Conservation (phyloP, 2,329 filamentous ascomycete genomes). For the Bipolaris victoriae region DNA sequence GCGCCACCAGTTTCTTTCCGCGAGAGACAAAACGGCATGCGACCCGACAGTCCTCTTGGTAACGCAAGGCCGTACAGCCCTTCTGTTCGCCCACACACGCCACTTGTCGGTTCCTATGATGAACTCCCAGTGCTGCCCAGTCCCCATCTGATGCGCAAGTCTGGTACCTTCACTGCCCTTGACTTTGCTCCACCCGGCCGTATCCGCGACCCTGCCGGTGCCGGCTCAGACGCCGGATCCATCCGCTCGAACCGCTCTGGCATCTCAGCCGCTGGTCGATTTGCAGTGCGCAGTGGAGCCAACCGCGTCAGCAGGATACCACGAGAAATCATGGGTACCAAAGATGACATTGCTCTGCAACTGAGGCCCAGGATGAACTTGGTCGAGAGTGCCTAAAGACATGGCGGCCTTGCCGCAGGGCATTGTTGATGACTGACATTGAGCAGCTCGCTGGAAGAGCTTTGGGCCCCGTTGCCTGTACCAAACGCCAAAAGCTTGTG, state of each 20-base stretch:
- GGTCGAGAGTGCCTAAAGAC: conserved; percentile 39
- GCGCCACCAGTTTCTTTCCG: conserved; percentile 71
- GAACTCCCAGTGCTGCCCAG: conserved; percentile 85
- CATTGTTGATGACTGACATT: conserved; percentile 19
- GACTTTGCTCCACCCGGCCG: conserved; percentile 82
- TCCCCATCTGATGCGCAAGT: conserved; percentile 79
- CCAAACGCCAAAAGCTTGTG: conserved; percentile 32
- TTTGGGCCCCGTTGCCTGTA: conserved; percentile 17
- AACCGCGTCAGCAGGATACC: conserved; percentile 87
- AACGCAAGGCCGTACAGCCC: conserved; percentile 72
- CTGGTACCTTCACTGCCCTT: conserved; percentile 75
- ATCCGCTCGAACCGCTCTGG: conserved; percentile 76
- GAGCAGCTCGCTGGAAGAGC: conserved; percentile 44
- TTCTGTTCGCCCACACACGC: conserved; percentile 74
- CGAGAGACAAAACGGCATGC: conserved; percentile 71
- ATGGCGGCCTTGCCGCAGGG: conserved; percentile 7
- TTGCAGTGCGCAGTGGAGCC: conserved; percentile 77
- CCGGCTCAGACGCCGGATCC: conserved; percentile 55
- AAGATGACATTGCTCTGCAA: conserved; percentile 67
- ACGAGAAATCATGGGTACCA: conserved; percentile 79
- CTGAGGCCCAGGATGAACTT: conserved; percentile 64
- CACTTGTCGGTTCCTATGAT: conserved; percentile 82
- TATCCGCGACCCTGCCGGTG: conserved; percentile 60
- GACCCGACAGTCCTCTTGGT: conserved; percentile 65
- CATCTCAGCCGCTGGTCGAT: conserved; percentile 72